These are phyloP conservation scores for Pyrrhoderma lamaoense DNA, from an alignment of 1,284 basidiomycete species.

Conservation along the genomic window DNA sequence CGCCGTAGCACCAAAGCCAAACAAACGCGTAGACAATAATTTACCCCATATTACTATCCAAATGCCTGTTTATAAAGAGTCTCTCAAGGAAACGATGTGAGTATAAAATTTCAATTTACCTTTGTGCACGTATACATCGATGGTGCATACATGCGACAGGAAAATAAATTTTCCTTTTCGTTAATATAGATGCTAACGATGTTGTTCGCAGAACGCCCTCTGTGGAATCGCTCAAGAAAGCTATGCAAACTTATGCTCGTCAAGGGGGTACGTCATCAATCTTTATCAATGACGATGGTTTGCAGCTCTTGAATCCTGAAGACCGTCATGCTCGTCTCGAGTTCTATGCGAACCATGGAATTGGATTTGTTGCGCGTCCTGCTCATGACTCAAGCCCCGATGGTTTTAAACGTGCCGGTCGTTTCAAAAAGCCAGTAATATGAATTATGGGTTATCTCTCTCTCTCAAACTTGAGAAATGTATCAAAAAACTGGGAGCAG, in stretches of 20 bases:
- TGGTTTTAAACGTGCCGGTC: conserved; percentile 77
- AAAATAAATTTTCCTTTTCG: too few relatives aligned
- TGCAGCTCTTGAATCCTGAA: conserved; percentile 50
- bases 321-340: conserved; percentile 60
- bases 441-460: conserved; percentile 76
- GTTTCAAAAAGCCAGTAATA: conserved; percentile 89
- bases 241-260: conserved; percentile 80
- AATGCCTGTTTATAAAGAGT: conserved; percentile 80
- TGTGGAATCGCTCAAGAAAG: conserved; percentile 73
- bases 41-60: conserved; percentile 72
- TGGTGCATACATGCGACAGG: background rate
- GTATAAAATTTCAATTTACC: conserved; percentile 20
- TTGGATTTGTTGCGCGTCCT: conserved; percentile 80
- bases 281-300: conserved; percentile 73
- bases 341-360: conserved; percentile 76
- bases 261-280: conserved; percentile 76
- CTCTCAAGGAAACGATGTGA: conserved; percentile 59
- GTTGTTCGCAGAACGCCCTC: conserved; percentile 50
- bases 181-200: background rate
- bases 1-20: conserved; percentile 49
- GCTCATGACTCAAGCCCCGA: conserved; percentile 43
- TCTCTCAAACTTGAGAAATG: conserved; percentile 72
- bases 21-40: conserved; percentile 49
- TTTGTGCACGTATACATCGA: background rate
- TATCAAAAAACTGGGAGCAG: conserved; percentile 40